Base-by-base conservation (phyloP, 768 basidiomycete genomes). In the Kwoniella botswanensis region DNA sequence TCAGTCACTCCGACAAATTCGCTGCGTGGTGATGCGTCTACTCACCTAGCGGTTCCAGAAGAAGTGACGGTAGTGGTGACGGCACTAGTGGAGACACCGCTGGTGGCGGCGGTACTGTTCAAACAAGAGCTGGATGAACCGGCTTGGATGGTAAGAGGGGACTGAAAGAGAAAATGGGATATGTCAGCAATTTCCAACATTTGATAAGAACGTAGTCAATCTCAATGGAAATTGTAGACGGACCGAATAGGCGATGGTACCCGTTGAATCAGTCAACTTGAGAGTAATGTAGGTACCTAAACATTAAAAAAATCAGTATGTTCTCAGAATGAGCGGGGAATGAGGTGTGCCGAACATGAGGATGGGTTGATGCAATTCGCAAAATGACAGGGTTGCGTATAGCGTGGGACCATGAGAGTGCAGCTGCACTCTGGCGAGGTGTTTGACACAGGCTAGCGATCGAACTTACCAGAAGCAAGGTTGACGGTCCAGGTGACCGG, bases 251-350 rank as follows among this genome's bases (percentile, higher is more conserved):
- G 65, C 64, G 62, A 74, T 74, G 63, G 67, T 58, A 71, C 93
- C 93, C 42, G 84, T 87, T 66, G 67, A 81, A 77, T 94, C 93
- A 79, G 87, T 87, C 71, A 94, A 70, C 13, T 84, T 86, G 35
- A 93, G 79, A 63, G 88, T 89, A 67, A 93, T 80, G 52, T 74
- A 79, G 4, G 86, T 87, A n/a, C 85, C 90, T 88, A 68, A 0
- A 54, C 24, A 54, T 1, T 29, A 2, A 52, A 22, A 54, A 53
- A 5, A 56, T 62, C 21, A 67, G 53, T 57, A 71, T 41, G 29
- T 54, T 24, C n/a, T 29, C 11, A 21, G 24, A 46, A 52, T 61
- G n/a, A 29, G 35, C 52, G 46, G 18, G 24, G 35, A 17, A 43
- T 56, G 64, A 53, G 57, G 15, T 9, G 17, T 43, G 54, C 26